Conservation (phyloP, 2,329 filamentous ascomycete species). For the Sporothrix pallida region DNA sequence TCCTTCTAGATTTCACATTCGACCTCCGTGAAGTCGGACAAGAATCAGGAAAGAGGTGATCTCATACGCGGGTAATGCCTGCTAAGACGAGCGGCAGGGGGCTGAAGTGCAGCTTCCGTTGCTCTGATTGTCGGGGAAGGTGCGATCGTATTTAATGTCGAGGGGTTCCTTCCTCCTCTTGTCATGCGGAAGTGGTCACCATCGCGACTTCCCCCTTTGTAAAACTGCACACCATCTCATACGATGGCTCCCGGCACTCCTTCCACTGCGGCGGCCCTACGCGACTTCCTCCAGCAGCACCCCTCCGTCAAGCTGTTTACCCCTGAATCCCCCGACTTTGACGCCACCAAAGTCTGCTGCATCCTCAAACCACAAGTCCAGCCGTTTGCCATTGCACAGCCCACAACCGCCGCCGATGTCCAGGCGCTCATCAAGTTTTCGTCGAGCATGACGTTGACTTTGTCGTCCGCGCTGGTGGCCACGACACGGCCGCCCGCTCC, state of each 20-base stretch:
- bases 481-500: not conserved
- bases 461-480: slow-evolving; percentile 22
- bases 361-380: not conserved
- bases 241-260: slow-evolving; percentile 16
- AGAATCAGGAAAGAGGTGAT: too few species aligned
- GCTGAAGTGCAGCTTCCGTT: not conserved
- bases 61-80: too few species aligned
- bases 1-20: too few species aligned
- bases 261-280: not conserved
- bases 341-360: slow-evolving; percentile 4
- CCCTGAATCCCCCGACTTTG: slow-evolving; percentile 10
- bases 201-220: not conserved
- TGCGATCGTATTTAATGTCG: too few species aligned
- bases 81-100: not conserved
- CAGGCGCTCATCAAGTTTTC: slow-evolving; percentile 15
- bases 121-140: too few species aligned
- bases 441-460: slow-evolving; percentile 18
- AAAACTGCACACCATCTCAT: not conserved
- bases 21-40: too few species aligned
- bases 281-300: slow-evolving; percentile 14
- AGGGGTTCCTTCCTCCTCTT: not conserved
- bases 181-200: not conserved
- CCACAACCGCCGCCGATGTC: slow-evolving; percentile 4
- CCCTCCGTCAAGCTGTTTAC: slow-evolving; percentile 5
- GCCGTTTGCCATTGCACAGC: slow-evolving; percentile 26